Evolutionary conservation across 305 asterid genomes (phyloP).

Genomic region (Striga hermonthica): DNA sequence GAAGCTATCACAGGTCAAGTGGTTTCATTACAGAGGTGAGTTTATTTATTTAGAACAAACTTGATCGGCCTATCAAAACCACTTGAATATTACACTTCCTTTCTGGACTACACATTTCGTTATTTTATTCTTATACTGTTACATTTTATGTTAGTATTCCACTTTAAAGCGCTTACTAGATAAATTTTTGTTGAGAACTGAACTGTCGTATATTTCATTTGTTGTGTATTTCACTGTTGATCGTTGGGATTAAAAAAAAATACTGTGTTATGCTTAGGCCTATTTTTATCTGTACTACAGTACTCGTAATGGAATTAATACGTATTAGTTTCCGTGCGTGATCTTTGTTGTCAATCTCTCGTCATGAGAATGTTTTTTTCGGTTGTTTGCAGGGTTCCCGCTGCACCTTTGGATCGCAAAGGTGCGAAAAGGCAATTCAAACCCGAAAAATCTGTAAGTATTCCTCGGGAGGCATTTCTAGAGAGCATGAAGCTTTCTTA

Average conservation of each 20-base stretch:
- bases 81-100: neutral
- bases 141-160: neutral
- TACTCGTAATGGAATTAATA: too few species aligned
- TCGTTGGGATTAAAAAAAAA: too few species aligned
- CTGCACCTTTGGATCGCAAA: conserved; percentile 21
- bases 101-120: neutral
- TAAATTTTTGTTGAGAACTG: too few species aligned
- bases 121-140: neutral
- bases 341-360: too few species aligned
- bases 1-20: conserved; percentile 16
- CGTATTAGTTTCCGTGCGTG: too few species aligned
- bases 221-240: too few species aligned
- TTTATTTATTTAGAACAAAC: neutral
- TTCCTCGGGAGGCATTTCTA: conserved; percentile 26
- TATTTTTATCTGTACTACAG: too few species aligned
- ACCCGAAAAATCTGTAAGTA: conserved; percentile 6
- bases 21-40: conserved; percentile 16
- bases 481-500: conserved; percentile 23
- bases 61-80: neutral
- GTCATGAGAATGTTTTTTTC: too few species aligned
- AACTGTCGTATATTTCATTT: too few species aligned
- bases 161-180: neutral
- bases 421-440: conserved; percentile 22
- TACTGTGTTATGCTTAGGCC: too few species aligned
- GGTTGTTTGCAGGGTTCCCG: conserved; percentile 24